These are phyloP conservation scores for Piper betle DNA, from an alignment of 164 flowering plant species.

Conservation along the genomic window DNA sequence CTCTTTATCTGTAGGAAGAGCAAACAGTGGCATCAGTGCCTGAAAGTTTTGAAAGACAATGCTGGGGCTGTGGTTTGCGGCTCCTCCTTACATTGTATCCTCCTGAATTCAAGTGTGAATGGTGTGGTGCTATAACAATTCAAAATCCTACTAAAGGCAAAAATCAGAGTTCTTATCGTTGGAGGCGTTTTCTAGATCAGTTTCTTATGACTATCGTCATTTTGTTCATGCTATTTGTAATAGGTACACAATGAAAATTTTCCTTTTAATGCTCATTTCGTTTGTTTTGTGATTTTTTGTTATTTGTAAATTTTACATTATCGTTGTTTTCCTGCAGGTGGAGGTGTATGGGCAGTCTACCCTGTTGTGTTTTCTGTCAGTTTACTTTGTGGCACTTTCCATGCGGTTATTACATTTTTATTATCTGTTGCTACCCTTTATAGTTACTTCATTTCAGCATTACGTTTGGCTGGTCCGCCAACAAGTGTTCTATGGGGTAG, in stretches of 20 bases:
- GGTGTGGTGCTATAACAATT: conserved; percentile 97
- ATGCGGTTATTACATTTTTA: conserved; percentile 26
- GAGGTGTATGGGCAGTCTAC: conserved; percentile 89
- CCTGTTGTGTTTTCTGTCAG: conserved; percentile 66
- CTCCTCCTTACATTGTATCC: conserved; percentile 56
- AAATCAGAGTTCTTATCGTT: conserved; percentile 19
- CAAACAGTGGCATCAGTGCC: conserved; percentile 15
- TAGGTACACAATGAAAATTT: conserved; percentile 27
- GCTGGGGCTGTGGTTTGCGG: conserved; percentile 95
- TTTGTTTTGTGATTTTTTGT: too few relatives aligned
- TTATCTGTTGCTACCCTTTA: conserved; percentile 53
- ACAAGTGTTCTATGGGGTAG: conserved; percentile 66
- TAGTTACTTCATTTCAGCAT: conserved; percentile 57
- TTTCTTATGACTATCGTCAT: conserved; percentile 44
- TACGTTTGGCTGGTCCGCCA: conserved; percentile 56
- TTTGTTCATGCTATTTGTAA: conserved; percentile 59
- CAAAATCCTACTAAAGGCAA: conserved; percentile 29
- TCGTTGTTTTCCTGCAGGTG: conserved; percentile 38
- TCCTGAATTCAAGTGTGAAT: conserved; percentile 79
- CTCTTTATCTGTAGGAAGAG: conserved; percentile 32
- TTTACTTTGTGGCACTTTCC: conserved; percentile 40
- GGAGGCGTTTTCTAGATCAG: conserved; percentile 73
- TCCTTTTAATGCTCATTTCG: not conserved
- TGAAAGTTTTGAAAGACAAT: conserved; percentile 42
- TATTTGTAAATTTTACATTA: not conserved